Conservation (phyloP, 2,329 filamentous ascomycete species). For the Penicillium sclerotigenum region DNA sequence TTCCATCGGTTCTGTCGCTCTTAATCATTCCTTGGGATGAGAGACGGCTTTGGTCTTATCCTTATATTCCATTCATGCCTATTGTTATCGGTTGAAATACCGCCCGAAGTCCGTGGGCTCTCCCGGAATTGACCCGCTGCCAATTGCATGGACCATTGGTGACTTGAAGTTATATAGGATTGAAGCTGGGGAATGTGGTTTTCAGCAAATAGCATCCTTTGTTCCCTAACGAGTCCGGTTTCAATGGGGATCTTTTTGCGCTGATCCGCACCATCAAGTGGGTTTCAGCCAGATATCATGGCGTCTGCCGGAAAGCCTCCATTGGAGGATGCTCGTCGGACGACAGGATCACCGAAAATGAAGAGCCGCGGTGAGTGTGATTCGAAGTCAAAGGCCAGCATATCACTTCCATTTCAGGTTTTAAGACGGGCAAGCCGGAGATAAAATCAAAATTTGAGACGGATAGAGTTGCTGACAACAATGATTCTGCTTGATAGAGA, state of each 20-base stretch:
- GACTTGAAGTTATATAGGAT: slow-evolving; percentile 13
- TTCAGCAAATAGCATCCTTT: slow-evolving; percentile 28
- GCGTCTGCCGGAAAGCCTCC: slow-evolving; percentile 44
- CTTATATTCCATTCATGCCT: slow-evolving; percentile 12
- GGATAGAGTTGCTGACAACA: slow-evolving; percentile 8
- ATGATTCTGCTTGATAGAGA: slow-evolving; percentile 51
- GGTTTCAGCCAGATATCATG: slow-evolving; percentile 36
- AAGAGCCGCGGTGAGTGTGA: slow-evolving; percentile 48
- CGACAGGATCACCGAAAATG: slow-evolving; percentile 46
- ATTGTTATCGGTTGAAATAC: slow-evolving; percentile 10
- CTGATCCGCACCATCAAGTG: slow-evolving; percentile 36
- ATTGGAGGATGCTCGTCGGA: slow-evolving; percentile 46
- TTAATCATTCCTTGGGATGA: slow-evolving; percentile 16
- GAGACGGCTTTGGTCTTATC: slow-evolving; percentile 15
- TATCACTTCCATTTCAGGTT: background rate
- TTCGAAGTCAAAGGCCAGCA: background rate
- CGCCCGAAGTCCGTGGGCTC: slow-evolving; percentile 7
- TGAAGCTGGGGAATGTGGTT: slow-evolving; percentile 39
- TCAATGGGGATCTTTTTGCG: slow-evolving; percentile 42
- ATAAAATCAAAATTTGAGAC: background rate
- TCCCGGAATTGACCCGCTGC: slow-evolving; percentile 19
- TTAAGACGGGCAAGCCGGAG: slow-evolving; percentile 7
- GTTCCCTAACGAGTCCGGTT: slow-evolving; percentile 28
- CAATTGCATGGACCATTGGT: slow-evolving; percentile 17
- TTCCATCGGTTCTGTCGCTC: slow-evolving; percentile 20